Evolutionary conservation across 2,329 filamentous ascomycete species (phyloP).

Genomic region (Drechslera avenae): DNA sequence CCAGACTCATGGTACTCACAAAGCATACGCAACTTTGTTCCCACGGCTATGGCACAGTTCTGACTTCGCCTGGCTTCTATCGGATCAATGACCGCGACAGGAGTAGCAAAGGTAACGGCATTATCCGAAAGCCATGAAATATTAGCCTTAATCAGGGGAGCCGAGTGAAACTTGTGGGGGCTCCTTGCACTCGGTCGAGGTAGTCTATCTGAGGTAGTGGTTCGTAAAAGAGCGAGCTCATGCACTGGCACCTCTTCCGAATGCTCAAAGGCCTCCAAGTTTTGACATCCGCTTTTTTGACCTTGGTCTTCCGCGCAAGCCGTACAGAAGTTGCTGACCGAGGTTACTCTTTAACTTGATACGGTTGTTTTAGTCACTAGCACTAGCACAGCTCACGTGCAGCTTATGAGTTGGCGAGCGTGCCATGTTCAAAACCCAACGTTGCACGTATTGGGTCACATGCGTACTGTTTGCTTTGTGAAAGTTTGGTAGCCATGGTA

Average conservation of each 20-base stretch:
- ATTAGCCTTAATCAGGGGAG: slow-evolving; percentile 13
- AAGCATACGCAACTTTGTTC: neutral
- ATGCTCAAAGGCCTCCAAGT: slow-evolving; percentile 3
- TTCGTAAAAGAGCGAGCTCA: slow-evolving; percentile 35
- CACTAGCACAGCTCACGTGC: neutral
- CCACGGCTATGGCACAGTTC: neutral
- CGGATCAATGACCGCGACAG: slow-evolving; percentile 26
- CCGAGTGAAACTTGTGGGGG: neutral
- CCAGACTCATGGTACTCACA: neutral
- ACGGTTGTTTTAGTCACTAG: neutral
- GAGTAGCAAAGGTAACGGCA: slow-evolving; percentile 2
- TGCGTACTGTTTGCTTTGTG: neutral
- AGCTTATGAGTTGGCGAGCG: neutral
- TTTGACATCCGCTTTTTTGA: neutral
- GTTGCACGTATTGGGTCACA: neutral
- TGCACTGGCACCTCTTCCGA: slow-evolving; percentile 32
- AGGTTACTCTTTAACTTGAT: neutral
- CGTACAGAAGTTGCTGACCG: neutral
- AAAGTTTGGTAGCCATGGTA: too few relatives aligned
- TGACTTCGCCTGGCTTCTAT: slow-evolving; percentile 33
- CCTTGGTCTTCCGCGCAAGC: neutral
- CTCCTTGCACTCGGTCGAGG: slow-evolving; percentile 34
- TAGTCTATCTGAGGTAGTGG: slow-evolving; percentile 34
- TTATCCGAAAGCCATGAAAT: slow-evolving; percentile 19
- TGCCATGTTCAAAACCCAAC: neutral